These are phyloP conservation scores for Backusella morwellensis DNA, from an alignment of 192 early-diverging fungal genomes.

Conservation along the genomic window DNA sequence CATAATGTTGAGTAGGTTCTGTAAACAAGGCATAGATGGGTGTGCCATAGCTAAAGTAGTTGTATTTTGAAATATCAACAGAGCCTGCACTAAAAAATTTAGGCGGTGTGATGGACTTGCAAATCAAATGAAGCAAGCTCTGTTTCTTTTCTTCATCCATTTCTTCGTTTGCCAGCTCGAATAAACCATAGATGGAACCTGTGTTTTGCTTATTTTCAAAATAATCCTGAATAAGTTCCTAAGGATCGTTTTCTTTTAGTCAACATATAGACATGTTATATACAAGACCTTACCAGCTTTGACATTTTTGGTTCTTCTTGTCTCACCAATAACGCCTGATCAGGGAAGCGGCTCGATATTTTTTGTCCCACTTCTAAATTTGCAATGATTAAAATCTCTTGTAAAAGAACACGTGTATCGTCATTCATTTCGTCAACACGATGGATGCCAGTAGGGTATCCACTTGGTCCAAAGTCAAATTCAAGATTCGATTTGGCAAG, in stretches of 20 bases:
- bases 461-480: conserved; percentile 10
- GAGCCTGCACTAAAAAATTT: conserved; percentile 18
- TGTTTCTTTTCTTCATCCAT: conserved; percentile 7
- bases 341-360: conserved; percentile 16
- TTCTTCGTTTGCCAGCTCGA: conserved; percentile 4
- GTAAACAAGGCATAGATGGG: conserved; percentile 6
- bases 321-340: conserved; percentile 11
- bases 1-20: background rate
- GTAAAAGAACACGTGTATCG: conserved; percentile 6
- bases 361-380: conserved; percentile 22
- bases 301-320: conserved; percentile 14
- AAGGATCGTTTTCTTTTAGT: background rate
- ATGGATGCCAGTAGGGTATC: background rate
- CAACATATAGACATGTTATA: too few relatives aligned
- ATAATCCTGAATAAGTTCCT: background rate
- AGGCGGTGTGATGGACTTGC: background rate
- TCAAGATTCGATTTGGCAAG: background rate
- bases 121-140: background rate
- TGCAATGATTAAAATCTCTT: conserved; percentile 18
- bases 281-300: conserved; percentile 1
- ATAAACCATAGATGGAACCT: background rate
- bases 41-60: conserved; percentile 10
- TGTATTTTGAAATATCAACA: conserved; percentile 18
- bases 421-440: conserved; percentile 1
- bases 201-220: conserved; percentile 11